Evolutionary conservation across 1,284 basidiomycete species (phyloP).

Genomic region (Pyrrhoderma noxium): DNA sequence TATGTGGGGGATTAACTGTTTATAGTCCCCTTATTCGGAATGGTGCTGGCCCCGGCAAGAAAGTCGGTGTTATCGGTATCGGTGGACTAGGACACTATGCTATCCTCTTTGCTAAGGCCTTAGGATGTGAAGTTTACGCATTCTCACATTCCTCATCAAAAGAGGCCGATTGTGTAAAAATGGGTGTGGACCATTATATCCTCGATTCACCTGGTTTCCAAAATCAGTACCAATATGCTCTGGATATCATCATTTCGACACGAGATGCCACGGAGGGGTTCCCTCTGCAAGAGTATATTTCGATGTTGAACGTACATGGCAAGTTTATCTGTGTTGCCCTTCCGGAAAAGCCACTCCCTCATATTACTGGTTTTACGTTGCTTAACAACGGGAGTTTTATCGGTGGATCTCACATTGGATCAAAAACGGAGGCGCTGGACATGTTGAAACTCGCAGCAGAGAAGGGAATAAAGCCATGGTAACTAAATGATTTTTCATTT

Average conservation of each 20-base stretch:
- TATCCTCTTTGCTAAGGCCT: slow-evolving; percentile 48
- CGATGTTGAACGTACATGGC: slow-evolving; percentile 44
- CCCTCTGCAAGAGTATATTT: slow-evolving; percentile 30
- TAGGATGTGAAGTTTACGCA: slow-evolving; percentile 57
- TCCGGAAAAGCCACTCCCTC: slow-evolving; percentile 40
- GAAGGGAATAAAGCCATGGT: slow-evolving; percentile 44
- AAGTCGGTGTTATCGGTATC: slow-evolving; percentile 61
- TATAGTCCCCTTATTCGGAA: slow-evolving; percentile 59
- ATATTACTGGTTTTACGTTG: slow-evolving; percentile 30
- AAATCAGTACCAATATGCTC: slow-evolving; percentile 34
- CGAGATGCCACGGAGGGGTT: slow-evolving; percentile 27
- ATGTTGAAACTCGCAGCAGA: slow-evolving; percentile 55
- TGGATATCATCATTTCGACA: slow-evolving; percentile 60
- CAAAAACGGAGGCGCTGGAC: slow-evolving; percentile 50
- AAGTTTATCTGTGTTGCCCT: slow-evolving; percentile 49
- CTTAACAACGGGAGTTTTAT: slow-evolving; percentile 32
- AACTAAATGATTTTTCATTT: too few relatives aligned
- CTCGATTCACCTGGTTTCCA: slow-evolving; percentile 40
- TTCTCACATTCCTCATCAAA: slow-evolving; percentile 61
- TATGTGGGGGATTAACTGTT: slow-evolving; percentile 62
- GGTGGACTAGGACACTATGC: slow-evolving; percentile 55
- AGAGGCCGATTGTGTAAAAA: slow-evolving; percentile 54
- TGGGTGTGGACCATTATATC: slow-evolving; percentile 53
- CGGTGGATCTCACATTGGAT: slow-evolving; percentile 50
- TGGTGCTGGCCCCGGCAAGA: slow-evolving; percentile 55